Base-by-base conservation (phyloP, 2,329 filamentous ascomycete genomes). In the Phoma sp. region DNA sequence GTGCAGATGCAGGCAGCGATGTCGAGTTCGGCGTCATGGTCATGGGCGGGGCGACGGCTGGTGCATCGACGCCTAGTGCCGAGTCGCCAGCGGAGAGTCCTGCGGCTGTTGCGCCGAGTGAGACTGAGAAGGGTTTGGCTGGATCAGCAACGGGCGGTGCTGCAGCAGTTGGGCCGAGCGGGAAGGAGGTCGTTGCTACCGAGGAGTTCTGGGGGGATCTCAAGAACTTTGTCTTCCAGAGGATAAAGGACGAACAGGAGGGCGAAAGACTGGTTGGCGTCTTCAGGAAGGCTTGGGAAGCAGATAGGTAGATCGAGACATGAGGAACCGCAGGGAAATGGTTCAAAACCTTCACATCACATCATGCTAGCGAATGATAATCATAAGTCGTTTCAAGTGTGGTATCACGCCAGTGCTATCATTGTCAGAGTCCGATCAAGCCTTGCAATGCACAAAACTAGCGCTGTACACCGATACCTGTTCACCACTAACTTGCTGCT, bases 11-110 rank as follows among this genome's bases (percentile, higher is more conserved):
- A 25, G 80, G 65, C 14, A 75, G 65, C 1, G 80, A 78, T 9
- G 80, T 93, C 0, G 92, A 96, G 73, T 87, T 98, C 59, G 86
- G 86, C 1, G 83, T 97, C 50, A 98, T 98, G 92, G 82, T 97
- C 18, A 86, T 96, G 71, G 92, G 91, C 81, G 72, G 72, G 9
- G 72, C 64, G 22, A 77, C 78, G n/a, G 72, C 72, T 11, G 54
- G 45, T n/a, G 38, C 32, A 7, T 9, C 33, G 14, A 66, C 75
- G 0, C 62, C 65, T 35, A 66, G 67, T 9, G 55, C 66, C 22
- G 77, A 79, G 10, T 78, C 79, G 33, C 79, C 78, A 0, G 78
- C 78, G 41, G 72, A 76, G 48, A 78, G 77, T 67, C 74, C 78
- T 14, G 76, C 77, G 41, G 79, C 77, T 35, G 82, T 80, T 45